Base-by-base conservation (phyloP, 805 yeast species). In the Candida nanaspora region DNA sequence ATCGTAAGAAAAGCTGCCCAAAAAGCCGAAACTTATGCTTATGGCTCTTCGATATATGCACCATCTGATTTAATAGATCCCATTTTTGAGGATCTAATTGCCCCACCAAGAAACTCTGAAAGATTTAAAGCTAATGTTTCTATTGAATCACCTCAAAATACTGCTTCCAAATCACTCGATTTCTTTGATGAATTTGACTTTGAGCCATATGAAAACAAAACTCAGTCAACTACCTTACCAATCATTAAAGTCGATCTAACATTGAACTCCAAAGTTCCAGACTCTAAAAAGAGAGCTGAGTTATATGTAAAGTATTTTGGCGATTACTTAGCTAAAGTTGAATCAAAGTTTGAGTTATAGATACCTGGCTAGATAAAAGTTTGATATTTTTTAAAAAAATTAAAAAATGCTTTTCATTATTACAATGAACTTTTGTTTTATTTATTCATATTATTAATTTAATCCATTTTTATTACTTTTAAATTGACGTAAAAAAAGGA, bases 1-100 rank as follows among this genome's bases (percentile, higher is more conserved):
- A 57, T 66, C 43, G 59, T 76, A 26, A 51, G 65, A 6, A 62
- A 61, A 35, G 77, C 82, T 1, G 57, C 78, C 23, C 40, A 48
- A 26, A 57, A 63, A 35, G 78, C 83, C 16, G 67, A 69, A 48
- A 56, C 55, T 32, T 62, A 55, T 48, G 68, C 80, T 13, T 69
- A 69, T 51, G 52, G 63, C 51, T 36, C 56, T 39, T 38, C 62
- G 61, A 23, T 64, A 56, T 48, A 55, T 43, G 53, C 33, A 33
- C 58, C 47, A 33, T 71, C 79, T 6, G 78, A 74, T 33, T 67
- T 69, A 46, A 69, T 69, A 43, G 87, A 81, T 50, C 73, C 81
- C 6, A 46, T 72, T 5, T 80, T 82, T 48, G 89, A 82, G 50
- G 76, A 68, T 14, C 53, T 82, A 41, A 50, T 79, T 40, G 70